These are phyloP conservation scores for Nitzschia sp. DNA, from an alignment of 108 stramenopile genomes.

Conservation along the genomic window DNA sequence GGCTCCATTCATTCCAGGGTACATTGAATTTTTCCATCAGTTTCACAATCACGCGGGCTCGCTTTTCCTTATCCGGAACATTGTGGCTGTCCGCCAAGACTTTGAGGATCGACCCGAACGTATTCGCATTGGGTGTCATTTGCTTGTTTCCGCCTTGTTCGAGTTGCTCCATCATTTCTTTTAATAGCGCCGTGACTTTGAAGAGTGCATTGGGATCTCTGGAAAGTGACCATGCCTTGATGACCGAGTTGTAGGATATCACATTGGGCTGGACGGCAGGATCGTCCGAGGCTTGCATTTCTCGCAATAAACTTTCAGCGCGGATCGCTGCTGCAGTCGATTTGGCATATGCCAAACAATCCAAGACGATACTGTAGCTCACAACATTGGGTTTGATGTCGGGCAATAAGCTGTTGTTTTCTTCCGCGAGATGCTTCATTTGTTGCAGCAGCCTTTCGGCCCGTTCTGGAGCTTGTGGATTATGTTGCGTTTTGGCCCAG, in stretches of 20 bases:
- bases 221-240: constrained; percentile 39
- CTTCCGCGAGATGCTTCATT: constrained; percentile 25
- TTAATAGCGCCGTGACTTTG: constrained; percentile 21
- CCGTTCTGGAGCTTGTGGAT: constrained; percentile 36
- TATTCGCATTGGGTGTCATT: constrained; percentile 33
- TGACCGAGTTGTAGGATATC: constrained; percentile 38
- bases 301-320: constrained; percentile 56
- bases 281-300: constrained; percentile 57
- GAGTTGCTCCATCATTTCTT: constrained; percentile 19
- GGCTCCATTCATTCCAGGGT: constrained; percentile 18
- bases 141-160: constrained; percentile 4
- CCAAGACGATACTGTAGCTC: constrained; percentile 33
- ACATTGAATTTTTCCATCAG: constrained; percentile 27
- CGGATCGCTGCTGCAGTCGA: constrained; percentile 24
- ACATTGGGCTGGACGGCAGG: constrained; percentile 39
- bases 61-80: constrained; percentile 25
- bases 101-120: constrained; percentile 31
- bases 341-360: constrained; percentile 37
- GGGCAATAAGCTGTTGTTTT: constrained; percentile 4
- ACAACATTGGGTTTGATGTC: constrained; percentile 40
- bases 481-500: constrained; percentile 38
- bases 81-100: constrained; percentile 23
- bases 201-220: constrained; percentile 17
- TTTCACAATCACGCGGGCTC: constrained; percentile 19
- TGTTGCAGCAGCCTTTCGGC: constrained; percentile 22